Conservation (phyloP, 1,284 basidiomycete genomes). For the Cerioporus squamosus region DNA sequence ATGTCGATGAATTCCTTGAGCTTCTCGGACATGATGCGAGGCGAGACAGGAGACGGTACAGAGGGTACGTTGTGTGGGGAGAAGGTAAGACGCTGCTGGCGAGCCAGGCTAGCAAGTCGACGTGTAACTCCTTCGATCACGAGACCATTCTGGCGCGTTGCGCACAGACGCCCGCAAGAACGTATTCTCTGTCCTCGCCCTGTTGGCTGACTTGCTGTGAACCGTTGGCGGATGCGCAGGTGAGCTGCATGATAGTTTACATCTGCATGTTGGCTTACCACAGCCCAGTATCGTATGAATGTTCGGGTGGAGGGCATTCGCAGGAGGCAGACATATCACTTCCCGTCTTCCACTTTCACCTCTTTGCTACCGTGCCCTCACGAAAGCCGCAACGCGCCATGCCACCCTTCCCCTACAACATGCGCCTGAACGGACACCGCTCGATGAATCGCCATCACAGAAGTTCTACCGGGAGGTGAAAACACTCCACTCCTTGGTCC, state of each 20-base stretch:
- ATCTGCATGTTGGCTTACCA: not conserved
- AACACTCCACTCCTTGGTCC: too few species aligned
- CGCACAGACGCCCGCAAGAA: constrained; percentile 4
- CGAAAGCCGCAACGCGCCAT: too few species aligned
- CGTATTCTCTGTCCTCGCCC: not conserved
- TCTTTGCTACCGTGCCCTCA: not conserved
- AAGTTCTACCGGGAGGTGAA: too few species aligned
- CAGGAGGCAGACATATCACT: constrained; percentile 22
- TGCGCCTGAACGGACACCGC: not conserved
- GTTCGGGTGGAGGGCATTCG: constrained; percentile 33
- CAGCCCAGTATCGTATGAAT: constrained; percentile 32
- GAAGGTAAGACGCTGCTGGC: constrained; percentile 22
- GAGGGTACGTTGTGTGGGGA: constrained; percentile 20
- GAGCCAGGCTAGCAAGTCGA: constrained; percentile 23
- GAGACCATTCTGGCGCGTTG: constrained; percentile 6
- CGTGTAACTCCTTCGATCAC: constrained; percentile 29
- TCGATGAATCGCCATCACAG: too few species aligned
- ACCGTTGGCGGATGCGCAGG: constrained; percentile 18
- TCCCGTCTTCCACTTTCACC: constrained; percentile 1
- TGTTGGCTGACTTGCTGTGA: not conserved
- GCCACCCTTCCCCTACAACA: too few species aligned
- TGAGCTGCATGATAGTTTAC: not conserved
- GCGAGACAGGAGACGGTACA: constrained; percentile 13
- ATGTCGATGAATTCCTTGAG: constrained; percentile 90
- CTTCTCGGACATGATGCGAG: constrained; percentile 82